phyloP scores from a whole-genome alignment of 805 yeast species.

The Clavispora asparagi region DNA sequence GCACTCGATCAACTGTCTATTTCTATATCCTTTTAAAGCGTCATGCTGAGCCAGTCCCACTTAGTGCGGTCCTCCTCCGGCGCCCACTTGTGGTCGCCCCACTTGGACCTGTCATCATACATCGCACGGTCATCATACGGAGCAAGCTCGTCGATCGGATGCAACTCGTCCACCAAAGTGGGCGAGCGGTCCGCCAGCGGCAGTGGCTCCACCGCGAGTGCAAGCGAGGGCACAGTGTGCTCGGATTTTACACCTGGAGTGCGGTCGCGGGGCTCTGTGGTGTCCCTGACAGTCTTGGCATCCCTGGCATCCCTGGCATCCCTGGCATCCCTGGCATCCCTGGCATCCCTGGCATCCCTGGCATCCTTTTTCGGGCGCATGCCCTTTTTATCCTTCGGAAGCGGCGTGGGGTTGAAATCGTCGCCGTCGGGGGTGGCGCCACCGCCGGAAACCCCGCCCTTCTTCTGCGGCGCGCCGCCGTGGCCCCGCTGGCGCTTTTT shows the following conservation, averaged over 20 bases:
- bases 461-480: slow-evolving; percentile 9
- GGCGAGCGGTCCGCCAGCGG: not conserved
- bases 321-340: too few species aligned
- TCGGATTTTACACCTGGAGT: not conserved
- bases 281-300: too few species aligned
- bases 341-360: too few species aligned
- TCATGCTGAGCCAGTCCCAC: slow-evolving; percentile 48
- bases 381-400: slow-evolving; percentile 14
- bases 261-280: not conserved
- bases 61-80: slow-evolving; percentile 17
- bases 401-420: slow-evolving; percentile 44
- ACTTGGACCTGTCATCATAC: slow-evolving; percentile 34
- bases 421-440: slow-evolving; percentile 36
- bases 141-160: slow-evolving; percentile 9
- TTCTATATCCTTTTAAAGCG: slow-evolving; percentile 18
- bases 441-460: slow-evolving; percentile 3
- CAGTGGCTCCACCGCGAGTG: not conserved
- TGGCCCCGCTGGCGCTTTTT: slow-evolving; percentile 76
- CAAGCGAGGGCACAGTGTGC: not conserved
- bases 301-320: too few species aligned
- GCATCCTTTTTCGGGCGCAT: not conserved
- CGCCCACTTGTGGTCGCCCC: not conserved
- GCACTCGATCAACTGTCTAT: not conserved
- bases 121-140: slow-evolving; percentile 18
- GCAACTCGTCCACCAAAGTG: slow-evolving; percentile 1